Evolutionary conservation across 2,329 filamentous ascomycete genomes (phyloP).

Genomic region (Colletotrichum falcatum): DNA sequence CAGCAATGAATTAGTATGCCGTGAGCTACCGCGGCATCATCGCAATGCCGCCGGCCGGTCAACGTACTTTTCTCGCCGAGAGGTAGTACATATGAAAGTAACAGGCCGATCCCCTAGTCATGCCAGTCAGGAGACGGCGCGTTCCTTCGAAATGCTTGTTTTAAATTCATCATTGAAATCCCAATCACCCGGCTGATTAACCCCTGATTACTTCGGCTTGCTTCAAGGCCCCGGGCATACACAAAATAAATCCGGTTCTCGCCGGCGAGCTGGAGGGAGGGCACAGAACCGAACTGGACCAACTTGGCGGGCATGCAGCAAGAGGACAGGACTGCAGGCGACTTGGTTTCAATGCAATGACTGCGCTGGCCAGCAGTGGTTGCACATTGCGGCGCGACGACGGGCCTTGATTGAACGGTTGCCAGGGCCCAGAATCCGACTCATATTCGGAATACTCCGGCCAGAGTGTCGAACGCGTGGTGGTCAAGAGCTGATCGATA

Average conservation of each 20-base stretch:
- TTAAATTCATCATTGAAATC: not conserved
- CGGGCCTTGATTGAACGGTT: not conserved
- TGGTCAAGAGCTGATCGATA: not conserved
- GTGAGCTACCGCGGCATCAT: not conserved
- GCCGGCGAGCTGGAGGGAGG: not conserved
- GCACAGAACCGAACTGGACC: conserved; percentile 7
- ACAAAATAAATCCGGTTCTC: not conserved
- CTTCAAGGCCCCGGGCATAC: not conserved
- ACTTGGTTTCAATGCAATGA: conserved; percentile 19
- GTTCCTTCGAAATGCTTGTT: conserved; percentile 15
- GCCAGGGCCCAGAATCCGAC: not conserved
- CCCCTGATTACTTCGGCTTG: not conserved
- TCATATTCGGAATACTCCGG: conserved; percentile 12
- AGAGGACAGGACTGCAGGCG: conserved; percentile 17
- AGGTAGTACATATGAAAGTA: not conserved
- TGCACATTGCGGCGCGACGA: conserved; percentile 7
- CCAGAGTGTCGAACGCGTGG: conserved; percentile 8
- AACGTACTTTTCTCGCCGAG: not conserved
- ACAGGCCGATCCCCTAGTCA: conserved; percentile 6
- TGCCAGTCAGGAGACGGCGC: conserved; percentile 5
- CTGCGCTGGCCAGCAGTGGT: conserved; percentile 16
- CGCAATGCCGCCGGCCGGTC: not conserved
- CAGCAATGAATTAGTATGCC: not conserved
- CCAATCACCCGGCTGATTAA: not conserved
- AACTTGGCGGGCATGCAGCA: conserved; percentile 11